A percentile compares a stretch with the other conserved stretches of the same genome.
Conservation (phyloP, 1,284 basidiomycete genomes). For the Cutaneotrichosporon spelunceum region DNA sequence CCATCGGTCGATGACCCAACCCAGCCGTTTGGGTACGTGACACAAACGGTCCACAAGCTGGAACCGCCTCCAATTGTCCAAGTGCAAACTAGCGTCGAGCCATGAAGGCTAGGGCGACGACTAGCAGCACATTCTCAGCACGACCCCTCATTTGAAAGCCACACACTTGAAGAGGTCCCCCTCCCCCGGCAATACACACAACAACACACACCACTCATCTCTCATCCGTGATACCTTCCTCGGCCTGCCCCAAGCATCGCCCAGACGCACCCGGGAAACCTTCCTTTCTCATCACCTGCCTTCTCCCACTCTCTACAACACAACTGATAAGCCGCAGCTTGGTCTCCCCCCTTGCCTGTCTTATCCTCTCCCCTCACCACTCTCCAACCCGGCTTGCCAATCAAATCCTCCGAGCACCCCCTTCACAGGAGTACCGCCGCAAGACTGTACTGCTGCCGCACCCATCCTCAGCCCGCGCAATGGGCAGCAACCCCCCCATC, state of each 20-base stretch:
- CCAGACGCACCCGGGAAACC: neutral
- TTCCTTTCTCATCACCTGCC: neutral
- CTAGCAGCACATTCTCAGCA: neutral
- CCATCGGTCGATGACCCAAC: neutral
- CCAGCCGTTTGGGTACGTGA: neutral
- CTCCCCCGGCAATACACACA: neutral
- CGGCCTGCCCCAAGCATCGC: neutral
- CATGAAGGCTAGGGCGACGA: neutral
- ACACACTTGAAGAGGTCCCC: neutral
- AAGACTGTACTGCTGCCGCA: neutral
- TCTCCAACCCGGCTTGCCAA: too few species aligned
- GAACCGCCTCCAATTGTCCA: neutral
- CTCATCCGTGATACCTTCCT: neutral
- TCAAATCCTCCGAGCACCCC: neutral
- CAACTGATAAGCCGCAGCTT: neutral
- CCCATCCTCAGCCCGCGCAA: neutral
- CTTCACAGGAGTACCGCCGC: neutral
- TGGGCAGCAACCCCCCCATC: slow-evolving; percentile 25
- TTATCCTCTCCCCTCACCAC: neutral
- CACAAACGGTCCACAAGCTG: neutral
- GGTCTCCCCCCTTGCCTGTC: neutral
- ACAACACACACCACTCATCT: neutral
- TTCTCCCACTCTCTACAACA: neutral
- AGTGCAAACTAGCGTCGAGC: neutral
- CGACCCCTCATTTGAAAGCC: neutral